Evolutionary conservation across 345 rosid species (phyloP).

Genomic region (Bretschneidera sinensis): DNA sequence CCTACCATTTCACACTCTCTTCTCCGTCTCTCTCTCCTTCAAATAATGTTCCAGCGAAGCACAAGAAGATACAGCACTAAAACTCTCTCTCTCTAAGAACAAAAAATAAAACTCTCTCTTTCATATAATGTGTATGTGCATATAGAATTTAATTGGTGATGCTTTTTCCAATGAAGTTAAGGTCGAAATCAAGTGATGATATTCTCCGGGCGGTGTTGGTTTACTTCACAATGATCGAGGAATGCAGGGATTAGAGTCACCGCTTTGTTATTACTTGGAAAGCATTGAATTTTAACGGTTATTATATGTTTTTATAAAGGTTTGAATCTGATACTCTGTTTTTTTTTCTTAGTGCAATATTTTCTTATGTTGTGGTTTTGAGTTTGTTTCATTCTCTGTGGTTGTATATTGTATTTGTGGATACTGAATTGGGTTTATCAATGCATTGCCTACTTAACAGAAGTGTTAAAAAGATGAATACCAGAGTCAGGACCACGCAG

Average conservation of each 20-base stretch:
- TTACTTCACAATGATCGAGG: constrained; percentile 14
- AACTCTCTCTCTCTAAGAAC: too few relatives aligned
- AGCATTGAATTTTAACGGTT: too few relatives aligned
- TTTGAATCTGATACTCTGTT: constrained; percentile 13
- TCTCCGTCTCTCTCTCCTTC: too few relatives aligned
- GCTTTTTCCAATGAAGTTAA: constrained; percentile 9
- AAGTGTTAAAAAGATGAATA: constrained; percentile 39
- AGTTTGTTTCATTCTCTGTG: not conserved
- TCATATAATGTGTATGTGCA: not conserved
- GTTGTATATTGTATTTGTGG: not conserved
- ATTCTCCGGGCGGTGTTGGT: constrained; percentile 3
- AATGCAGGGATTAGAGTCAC: too few relatives aligned
- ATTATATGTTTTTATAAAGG: constrained; percentile 17
- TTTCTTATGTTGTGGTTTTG: not conserved
- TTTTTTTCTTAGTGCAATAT: too few relatives aligned
- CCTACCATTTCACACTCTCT: too few relatives aligned
- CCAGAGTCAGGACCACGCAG: constrained; percentile 22
- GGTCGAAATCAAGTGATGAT: not conserved
- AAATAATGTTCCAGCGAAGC: constrained; percentile 12
- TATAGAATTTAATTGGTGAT: not conserved
- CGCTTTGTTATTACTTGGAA: too few relatives aligned
- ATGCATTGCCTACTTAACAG: constrained; percentile 9
- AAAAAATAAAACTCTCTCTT: too few relatives aligned
- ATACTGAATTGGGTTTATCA: constrained; percentile 1
- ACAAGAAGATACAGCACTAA: constrained; percentile 5